Conservation (phyloP, 495 filamentous ascomycete genomes). For the Aspergillus campestris region DNA sequence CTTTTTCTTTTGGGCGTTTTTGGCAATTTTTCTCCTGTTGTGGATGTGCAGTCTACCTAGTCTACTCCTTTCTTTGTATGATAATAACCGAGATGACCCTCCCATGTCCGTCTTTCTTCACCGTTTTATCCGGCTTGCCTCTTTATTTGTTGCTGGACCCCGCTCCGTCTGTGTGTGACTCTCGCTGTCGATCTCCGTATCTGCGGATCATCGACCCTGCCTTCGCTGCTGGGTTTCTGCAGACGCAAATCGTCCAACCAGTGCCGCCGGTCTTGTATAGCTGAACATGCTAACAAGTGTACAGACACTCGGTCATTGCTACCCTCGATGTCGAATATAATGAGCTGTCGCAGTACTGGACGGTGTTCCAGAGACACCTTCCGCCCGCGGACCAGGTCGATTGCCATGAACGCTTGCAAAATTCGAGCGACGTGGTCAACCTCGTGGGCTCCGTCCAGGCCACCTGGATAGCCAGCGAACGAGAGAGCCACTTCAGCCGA, state of each 20-base stretch:
- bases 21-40: too few species aligned
- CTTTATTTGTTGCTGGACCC: not conserved
- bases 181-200: too few species aligned
- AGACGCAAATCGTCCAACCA: too few species aligned
- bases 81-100: too few species aligned
- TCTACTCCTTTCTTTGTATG: too few species aligned
- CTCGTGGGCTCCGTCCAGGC: constrained; percentile 25
- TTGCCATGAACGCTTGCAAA: constrained; percentile 28
- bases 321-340: constrained; percentile 39
- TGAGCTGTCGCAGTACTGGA: constrained; percentile 37
- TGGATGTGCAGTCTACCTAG: too few species aligned
- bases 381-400: constrained; percentile 23
- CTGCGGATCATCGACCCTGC: constrained; percentile 7
- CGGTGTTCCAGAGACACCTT: constrained; percentile 29
- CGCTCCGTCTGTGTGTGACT: not conserved
- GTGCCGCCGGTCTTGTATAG: too few species aligned
- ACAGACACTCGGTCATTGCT: constrained; percentile 26
- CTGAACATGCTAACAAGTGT: too few species aligned
- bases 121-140: not conserved
- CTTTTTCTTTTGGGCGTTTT: not conserved
- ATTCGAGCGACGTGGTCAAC: constrained; percentile 22
- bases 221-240: not conserved
- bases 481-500: constrained; percentile 20
- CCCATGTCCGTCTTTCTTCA: too few species aligned
- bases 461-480: constrained; percentile 23